These are phyloP conservation scores for Gillenia trifoliata DNA, from an alignment of 306 rosid species.

Conservation along the genomic window DNA sequence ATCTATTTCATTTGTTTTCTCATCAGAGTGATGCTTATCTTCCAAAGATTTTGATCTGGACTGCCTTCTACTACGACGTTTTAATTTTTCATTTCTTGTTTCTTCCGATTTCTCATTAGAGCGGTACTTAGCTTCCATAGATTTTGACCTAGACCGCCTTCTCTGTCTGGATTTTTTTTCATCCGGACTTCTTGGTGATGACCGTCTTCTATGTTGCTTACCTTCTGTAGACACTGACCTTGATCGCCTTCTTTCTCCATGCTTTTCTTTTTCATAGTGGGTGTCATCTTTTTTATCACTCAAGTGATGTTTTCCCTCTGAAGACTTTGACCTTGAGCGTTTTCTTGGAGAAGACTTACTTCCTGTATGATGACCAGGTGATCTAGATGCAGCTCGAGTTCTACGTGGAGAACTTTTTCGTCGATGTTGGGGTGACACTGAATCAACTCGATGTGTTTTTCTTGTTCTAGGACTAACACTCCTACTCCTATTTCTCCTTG, in stretches of 20 bases:
- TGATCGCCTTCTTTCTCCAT: conserved; percentile 60
- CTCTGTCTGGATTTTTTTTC: conserved; percentile 58
- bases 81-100: conserved; percentile 40
- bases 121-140: conserved; percentile 52
- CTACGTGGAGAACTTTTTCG: conserved; percentile 62
- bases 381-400: conserved; percentile 55
- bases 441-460: conserved; percentile 51
- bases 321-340: conserved; percentile 74
- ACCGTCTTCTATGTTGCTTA: conserved; percentile 46
- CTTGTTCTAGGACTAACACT: conserved; percentile 61
- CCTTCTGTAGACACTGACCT: conserved; percentile 66
- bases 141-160: conserved; percentile 72
- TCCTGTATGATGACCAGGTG: conserved; percentile 51
- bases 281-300: conserved; percentile 45
- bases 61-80: conserved; percentile 53
- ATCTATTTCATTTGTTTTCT: conserved; percentile 32
- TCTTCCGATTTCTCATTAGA: conserved; percentile 40
- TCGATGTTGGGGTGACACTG: conserved; percentile 62
- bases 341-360: conserved; percentile 74
- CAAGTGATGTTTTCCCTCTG: conserved; percentile 41
- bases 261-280: conserved; percentile 47
- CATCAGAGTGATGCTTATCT: conserved; percentile 37
- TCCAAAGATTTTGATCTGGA: conserved; percentile 81
- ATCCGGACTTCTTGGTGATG: conserved; percentile 57
- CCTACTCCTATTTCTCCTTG: conserved; percentile 68